A percentile compares a stretch with the other conserved stretches of the same genome.
Conservation (phyloP, 2,329 filamentous ascomycete species). For the Hypoxylon sp. region DNA sequence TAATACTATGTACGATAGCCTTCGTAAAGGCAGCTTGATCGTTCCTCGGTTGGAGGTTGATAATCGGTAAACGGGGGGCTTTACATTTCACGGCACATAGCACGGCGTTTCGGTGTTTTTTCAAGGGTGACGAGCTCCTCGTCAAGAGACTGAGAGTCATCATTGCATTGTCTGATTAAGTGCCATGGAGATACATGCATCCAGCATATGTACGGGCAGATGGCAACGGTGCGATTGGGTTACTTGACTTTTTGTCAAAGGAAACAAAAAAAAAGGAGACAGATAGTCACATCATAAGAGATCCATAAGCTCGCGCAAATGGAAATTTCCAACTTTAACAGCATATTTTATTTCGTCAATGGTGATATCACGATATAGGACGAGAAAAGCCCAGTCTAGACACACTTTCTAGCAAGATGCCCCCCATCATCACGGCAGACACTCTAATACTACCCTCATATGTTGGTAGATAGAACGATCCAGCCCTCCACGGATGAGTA, state of each 20-base stretch:
- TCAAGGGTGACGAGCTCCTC: slow-evolving; percentile 1
- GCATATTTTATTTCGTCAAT: slow-evolving; percentile 24
- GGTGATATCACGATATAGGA: slow-evolving; percentile 35
- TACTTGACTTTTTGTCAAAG: slow-evolving; percentile 13
- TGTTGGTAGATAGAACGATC: slow-evolving; percentile 18
- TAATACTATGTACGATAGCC: slow-evolving; percentile 32
- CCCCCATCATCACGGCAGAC: slow-evolving; percentile 22
- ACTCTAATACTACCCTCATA: slow-evolving; percentile 22
- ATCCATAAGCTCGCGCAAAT: slow-evolving; percentile 28
- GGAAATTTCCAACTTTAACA: slow-evolving; percentile 20
- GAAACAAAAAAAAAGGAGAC: slow-evolving; percentile 3
- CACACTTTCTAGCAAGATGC: slow-evolving; percentile 36
- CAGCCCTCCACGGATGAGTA: not conserved
- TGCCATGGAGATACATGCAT: not conserved
- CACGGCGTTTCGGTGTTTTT: slow-evolving; percentile 41
- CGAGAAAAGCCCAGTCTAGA: slow-evolving; percentile 39
- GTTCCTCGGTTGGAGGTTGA: not conserved
- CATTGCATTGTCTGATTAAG: slow-evolving; percentile 12
- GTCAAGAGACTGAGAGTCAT: slow-evolving; percentile 4
- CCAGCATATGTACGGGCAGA: slow-evolving; percentile 1
- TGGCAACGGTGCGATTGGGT: slow-evolving; percentile 4
- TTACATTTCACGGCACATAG: slow-evolving; percentile 45
- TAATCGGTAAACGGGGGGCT: slow-evolving; percentile 3
- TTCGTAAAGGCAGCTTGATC: slow-evolving; percentile 40
- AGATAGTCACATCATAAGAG: slow-evolving; percentile 24